Base-by-base conservation (phyloP, 805 yeast genomes). In the Starmerella riodocensis region DNA sequence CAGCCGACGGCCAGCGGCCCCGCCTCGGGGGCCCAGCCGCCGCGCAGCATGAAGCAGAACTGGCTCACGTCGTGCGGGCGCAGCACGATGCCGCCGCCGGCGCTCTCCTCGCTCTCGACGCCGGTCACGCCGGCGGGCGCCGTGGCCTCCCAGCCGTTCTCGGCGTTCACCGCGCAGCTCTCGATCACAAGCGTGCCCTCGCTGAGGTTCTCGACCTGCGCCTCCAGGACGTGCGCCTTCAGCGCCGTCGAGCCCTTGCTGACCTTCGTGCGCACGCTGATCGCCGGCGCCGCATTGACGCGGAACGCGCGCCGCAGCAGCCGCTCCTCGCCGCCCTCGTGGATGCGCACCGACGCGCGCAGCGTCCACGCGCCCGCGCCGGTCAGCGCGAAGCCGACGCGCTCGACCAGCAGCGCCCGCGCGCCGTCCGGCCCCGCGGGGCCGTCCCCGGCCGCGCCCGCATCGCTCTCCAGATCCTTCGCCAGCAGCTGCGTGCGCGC, bases 161-260 rank as follows among this genome's bases (percentile, higher is more conserved):
- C 33, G 8, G 58, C 47, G 20, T 49, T 34, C 26, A 58, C 38
- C 22, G 50, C 53, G 31, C 52, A 49, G 21, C 53, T 46, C 38
- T 56, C 61, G 25, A 60, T 44, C 4, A 49, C 47, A 45, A 60
- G 30, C 16, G 50, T 37, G 9, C 52, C 19, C 21, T 49, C 54
- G 16, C 59, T 45, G 16, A 52, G 32, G 41, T 60, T 60, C 40
- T 60, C 63, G 3, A 60, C 49, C 36, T 59, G 62, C 6, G 61
- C 53, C 45, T 59, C 61, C 6, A 60, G 38, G 4, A 49, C 45
- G 28, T 42, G 39, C 29, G 40, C 36, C 27, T 28, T 17, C 23
- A 37, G 9, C 16, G 36, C 41, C 14, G 40, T 7, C 23, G 48
- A 32, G 21, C 45, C 37, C 9, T 47, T 37, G 19, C 53, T 43